Conservation (phyloP, 805 yeast species). For the Clavispora santaluciae region DNA sequence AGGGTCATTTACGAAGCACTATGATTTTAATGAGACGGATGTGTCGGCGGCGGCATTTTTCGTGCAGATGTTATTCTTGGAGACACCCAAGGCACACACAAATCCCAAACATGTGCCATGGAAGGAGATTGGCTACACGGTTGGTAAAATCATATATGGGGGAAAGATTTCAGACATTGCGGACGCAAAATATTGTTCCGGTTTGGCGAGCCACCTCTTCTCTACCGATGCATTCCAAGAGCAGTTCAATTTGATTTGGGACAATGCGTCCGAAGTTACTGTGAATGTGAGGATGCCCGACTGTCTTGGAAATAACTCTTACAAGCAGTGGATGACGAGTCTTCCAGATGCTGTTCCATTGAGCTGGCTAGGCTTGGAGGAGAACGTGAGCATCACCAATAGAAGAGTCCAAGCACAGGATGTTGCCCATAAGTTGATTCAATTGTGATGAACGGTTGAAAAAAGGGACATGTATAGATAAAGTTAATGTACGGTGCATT, state of each 20-base stretch:
- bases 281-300: constrained; percentile 44
- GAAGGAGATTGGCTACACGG: constrained; percentile 43
- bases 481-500: too few relatives aligned
- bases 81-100: constrained; percentile 2
- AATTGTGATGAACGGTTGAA: not conserved
- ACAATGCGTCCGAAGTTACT: constrained; percentile 14
- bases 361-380: constrained; percentile 49
- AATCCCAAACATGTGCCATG: constrained; percentile 42
- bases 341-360: constrained; percentile 54
- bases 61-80: constrained; percentile 37
- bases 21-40: constrained; percentile 77
- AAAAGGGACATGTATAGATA: too few relatives aligned
- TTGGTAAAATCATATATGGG: constrained; percentile 60
- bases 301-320: constrained; percentile 29
- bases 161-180: constrained; percentile 47
- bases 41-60: constrained; percentile 45
- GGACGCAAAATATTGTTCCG: constrained; percentile 36
- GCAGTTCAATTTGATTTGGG: constrained; percentile 39
- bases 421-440: constrained; percentile 5
- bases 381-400: constrained; percentile 36
- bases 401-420: constrained; percentile 18
- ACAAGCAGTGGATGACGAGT: constrained; percentile 44
- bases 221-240: constrained; percentile 32
- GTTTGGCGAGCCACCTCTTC: constrained; percentile 38
- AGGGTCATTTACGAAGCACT: constrained; percentile 52